Evolutionary conservation across 192 early-diverging fungal species (phyloP), one percentile per base, ranked within the genome.

Genomic region (Piromyces sp.): DNA sequence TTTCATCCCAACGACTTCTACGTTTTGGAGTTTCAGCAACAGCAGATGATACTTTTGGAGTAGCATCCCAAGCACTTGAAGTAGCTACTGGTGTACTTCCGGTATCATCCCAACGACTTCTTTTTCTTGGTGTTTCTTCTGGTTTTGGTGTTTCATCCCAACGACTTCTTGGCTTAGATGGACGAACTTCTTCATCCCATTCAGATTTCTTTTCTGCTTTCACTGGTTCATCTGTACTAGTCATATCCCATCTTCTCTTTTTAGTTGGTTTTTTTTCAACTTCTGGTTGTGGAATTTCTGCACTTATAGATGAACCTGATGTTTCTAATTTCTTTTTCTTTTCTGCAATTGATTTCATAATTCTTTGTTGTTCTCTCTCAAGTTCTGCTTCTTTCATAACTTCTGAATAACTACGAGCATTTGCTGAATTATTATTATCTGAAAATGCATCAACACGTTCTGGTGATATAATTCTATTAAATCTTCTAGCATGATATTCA

Each of bases 1-100:
- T 99, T 83, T 96, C 96, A 83, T 98, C 97, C 97, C 97, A 99
- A 38, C 96, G 88, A 17, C 96, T 97, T 81, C 93, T 91, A 82
- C 96, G 95, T 40, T 86, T 83, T 28, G 92, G 90, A 51, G 90
- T 90, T 79, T 83, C 90, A 78, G 82, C 88, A 83, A 30, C n/a
- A n/a, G 79, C 80, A 5, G 81, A 85, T 16, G 29, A 87, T n/a
- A 68, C 9, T 79, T 86, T 88, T 12, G 93, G 94, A 19, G 94
- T 95, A 11, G 93, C 95, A 80, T 95, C 96, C 93, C 93, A 95
- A 15, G 91, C 84, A 81, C 83, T 82, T 30, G 87, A 81, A 30
- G 86, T 85, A 29, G 84, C 85, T 36, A 81, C 84, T 16, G 86
- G 81, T 30, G 80, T 82, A 15, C 83, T 29, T 87, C 86, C 29